These are phyloP conservation scores for Moesziomyces sp. DNA, from an alignment of 1,284 basidiomycete genomes.

Conservation along the genomic window DNA sequence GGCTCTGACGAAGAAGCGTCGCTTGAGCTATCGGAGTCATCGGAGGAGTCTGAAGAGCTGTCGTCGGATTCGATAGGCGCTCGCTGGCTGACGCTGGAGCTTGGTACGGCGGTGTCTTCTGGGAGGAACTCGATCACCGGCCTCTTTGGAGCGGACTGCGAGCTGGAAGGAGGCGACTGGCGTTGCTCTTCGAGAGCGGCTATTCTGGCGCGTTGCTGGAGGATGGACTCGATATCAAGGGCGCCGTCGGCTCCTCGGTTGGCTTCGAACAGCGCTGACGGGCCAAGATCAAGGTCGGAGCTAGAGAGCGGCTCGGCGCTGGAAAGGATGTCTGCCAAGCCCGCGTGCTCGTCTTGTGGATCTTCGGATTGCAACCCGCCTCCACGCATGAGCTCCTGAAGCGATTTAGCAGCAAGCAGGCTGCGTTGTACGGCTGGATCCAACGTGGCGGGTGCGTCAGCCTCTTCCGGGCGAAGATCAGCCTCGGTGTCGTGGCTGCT, in stretches of 20 bases:
- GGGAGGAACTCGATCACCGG: constrained; percentile 34
- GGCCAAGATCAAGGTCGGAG: constrained; percentile 10
- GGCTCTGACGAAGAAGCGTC: constrained; percentile 7
- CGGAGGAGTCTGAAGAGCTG: constrained; percentile 4
- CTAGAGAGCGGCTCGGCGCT: constrained; percentile 28
- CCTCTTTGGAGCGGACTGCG: constrained; percentile 7
- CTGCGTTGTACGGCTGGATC: constrained; percentile 43
- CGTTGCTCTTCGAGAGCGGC: constrained; percentile 10
- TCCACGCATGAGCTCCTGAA: constrained; percentile 39
- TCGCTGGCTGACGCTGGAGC: neutral
- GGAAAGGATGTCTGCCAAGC: constrained; percentile 28
- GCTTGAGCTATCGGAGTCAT: constrained; percentile 7
- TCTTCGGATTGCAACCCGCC: constrained; percentile 30
- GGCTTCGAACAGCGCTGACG: constrained; percentile 41
- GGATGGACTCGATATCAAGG: constrained; percentile 41
- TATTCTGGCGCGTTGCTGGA: constrained; percentile 35
- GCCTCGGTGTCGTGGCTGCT: neutral
- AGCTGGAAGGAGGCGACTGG: constrained; percentile 11
- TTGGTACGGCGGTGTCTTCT: neutral
- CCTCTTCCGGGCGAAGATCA: neutral
- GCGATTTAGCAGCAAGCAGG: constrained; percentile 35
- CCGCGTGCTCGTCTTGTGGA: constrained; percentile 6
- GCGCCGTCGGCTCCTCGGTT: constrained; percentile 32
- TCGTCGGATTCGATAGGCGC: constrained; percentile 3
- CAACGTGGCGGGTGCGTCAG: neutral